Percentiles rank a stretch among this genome's conserved stretches.
These are phyloP conservation scores for Trametes cubensis DNA, from an alignment of 768 basidiomycete species.

Conservation along the genomic window DNA sequence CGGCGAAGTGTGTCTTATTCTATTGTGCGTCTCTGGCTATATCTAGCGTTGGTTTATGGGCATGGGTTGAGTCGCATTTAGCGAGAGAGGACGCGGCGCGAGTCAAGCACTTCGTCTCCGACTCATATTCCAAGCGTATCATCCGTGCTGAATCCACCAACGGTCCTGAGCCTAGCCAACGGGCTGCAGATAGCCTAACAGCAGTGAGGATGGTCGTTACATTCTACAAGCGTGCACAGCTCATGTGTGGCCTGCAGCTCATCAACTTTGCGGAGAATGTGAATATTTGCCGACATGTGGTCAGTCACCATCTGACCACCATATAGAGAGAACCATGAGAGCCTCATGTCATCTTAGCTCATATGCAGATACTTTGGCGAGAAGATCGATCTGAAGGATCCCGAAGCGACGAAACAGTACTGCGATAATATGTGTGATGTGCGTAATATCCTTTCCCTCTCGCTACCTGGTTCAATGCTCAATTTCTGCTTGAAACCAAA, in stretches of 20 bases:
- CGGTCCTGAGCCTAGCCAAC: conserved; percentile 65
- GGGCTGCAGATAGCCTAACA: conserved; percentile 63
- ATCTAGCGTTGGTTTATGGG: not conserved
- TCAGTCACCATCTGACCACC: conserved; percentile 37
- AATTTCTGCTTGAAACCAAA: conserved; percentile 31
- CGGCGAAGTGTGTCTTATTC: conserved; percentile 79
- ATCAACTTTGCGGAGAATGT: conserved; percentile 60
- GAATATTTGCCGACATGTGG: conserved; percentile 69
- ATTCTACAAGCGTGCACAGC: conserved; percentile 32
- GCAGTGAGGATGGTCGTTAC: conserved; percentile 46
- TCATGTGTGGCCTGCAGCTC: conserved; percentile 37
- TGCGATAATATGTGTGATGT: conserved; percentile 87
- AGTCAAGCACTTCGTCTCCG: conserved; percentile 55
- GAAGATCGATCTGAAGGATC: conserved; percentile 51
- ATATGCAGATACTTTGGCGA: conserved; percentile 87
- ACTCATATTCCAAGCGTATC: conserved; percentile 48
- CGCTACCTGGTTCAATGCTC: too few relatives aligned
- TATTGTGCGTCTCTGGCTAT: conserved; percentile 58
- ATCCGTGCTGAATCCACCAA: conserved; percentile 45
- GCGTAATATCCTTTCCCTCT: conserved; percentile 28
- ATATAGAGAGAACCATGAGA: not conserved
- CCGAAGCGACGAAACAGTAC: conserved; percentile 48
- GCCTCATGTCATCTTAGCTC: conserved; percentile 41
- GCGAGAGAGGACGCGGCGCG: conserved; percentile 75
- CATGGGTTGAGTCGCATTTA: conserved; percentile 29